Conservation (phyloP, 257 asterid species). For the Jacaranda copaia region DNA sequence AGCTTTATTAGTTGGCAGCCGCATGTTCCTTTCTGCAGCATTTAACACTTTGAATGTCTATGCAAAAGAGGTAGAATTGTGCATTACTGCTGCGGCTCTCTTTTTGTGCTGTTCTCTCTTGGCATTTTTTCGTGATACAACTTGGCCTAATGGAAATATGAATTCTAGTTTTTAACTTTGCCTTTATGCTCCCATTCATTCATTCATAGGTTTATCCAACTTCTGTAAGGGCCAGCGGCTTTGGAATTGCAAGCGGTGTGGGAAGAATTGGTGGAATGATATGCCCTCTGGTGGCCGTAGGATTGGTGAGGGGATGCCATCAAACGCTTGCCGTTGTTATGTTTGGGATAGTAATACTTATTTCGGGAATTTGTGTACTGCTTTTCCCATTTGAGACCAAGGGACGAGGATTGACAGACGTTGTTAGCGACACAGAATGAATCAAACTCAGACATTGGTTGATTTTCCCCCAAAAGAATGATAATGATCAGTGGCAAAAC, state of each 20-base stretch:
- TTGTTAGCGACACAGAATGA: background rate
- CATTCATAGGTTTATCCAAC: conserved; percentile 44
- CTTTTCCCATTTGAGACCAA: conserved; percentile 44
- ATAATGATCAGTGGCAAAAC: too few species aligned
- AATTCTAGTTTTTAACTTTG: background rate
- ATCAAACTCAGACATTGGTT: too few species aligned
- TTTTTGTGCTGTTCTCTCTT: too few species aligned
- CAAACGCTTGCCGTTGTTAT: conserved; percentile 37
- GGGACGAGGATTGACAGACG: conserved; percentile 32
- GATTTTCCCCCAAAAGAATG: too few species aligned
- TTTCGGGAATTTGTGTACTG: conserved; percentile 36
- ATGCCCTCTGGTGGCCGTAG: conserved; percentile 48
- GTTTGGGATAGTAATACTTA: conserved; percentile 36
- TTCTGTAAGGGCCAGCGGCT: conserved; percentile 37
- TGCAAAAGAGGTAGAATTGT: conserved; percentile 41
- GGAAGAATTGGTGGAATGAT: conserved; percentile 48
- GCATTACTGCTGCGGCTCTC: background rate
- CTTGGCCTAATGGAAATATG: too few species aligned
- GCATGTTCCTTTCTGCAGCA: conserved; percentile 44
- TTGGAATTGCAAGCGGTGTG: conserved; percentile 40
- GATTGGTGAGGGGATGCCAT: conserved; percentile 41
- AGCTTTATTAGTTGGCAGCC: conserved; percentile 35
- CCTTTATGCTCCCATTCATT: background rate
- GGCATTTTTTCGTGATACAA: too few species aligned
- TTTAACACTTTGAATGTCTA: conserved; percentile 32